Evolutionary conservation across 2,329 filamentous ascomycete species (phyloP), one percentile per base, ranked within the genome.

Genomic region (Dactylellina leptospora): DNA sequence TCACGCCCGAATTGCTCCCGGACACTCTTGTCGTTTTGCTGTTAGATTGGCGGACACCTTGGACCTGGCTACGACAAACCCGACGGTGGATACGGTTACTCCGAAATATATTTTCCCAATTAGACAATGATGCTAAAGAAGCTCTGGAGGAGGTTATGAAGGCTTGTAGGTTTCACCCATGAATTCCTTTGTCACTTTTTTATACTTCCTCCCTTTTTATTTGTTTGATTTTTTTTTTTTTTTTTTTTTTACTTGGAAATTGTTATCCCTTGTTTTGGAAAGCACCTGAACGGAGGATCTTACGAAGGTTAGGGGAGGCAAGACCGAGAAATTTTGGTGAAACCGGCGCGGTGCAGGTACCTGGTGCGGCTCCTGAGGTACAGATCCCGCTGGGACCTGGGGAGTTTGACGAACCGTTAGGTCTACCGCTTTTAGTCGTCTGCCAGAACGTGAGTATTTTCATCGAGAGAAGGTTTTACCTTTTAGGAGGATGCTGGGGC

Each of bases 1-100:
- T 97, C 72, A 96, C 90, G 16, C 88, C 91, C 44, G 86, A 91
- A 80, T 89, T 91, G 4, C 90, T 96, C 78, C 88, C 91, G 27
- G 90, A 96, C 79, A 96, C 91, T 48, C 85, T 96, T 72, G 86
- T 97, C 74, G 90, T 96, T 74, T 88, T 99, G 77, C 83, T 99
- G n/a, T 84, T 99, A 44, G 93, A 97, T 82, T 99, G 95, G 95
- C 89, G 90, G 68, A 88, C 95, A 78, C 95, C 95, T 11, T 96
- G 95, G 88, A 84, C 88, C 74, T 99, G 96, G 92, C 85, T 97
- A 78, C 87, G 91, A 69, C 90, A 96, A 80, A 83, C 99, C 64
- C 86, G 91, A 78, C 90, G 90, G 78, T 99, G 95, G 95, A 88
- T 97, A 73, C 85, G 92, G 47, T 85, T 97, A 25, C 82, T 99